These are phyloP conservation scores for grape (Vitis vinifera) DNA, from an alignment of 164 flowering plant species.

Conservation along the genomic window ASM3070453v1 NC_081816.1:2948501-2949000, in stretches of 20 bases:
- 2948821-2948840: neutral
- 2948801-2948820: neutral
- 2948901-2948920: slow-evolving; percentile 12
- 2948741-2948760: neutral
- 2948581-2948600: too few species aligned
- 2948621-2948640: slow-evolving; percentile 9
- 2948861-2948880: slow-evolving; percentile 8
- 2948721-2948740: neutral
- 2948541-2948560: too few species aligned
- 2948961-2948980: slow-evolving; percentile 11
- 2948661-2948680: slow-evolving; percentile 3
- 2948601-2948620: slow-evolving; percentile 16
- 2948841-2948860: slow-evolving; percentile 11
- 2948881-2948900: slow-evolving; percentile 9
- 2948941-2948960: slow-evolving; percentile 2
- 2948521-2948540: too few species aligned
- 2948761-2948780: neutral
- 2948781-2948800: neutral
- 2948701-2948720: neutral
- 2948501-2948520: too few species aligned
- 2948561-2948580: too few species aligned
- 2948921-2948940: slow-evolving; percentile 1
- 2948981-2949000: slow-evolving; percentile 19
- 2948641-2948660: slow-evolving; percentile 2
- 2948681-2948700: slow-evolving; percentile 4